phyloP scores from a whole-genome alignment of 2,329 filamentous ascomycete species.

The Colletotrichum australisinense region DNA sequence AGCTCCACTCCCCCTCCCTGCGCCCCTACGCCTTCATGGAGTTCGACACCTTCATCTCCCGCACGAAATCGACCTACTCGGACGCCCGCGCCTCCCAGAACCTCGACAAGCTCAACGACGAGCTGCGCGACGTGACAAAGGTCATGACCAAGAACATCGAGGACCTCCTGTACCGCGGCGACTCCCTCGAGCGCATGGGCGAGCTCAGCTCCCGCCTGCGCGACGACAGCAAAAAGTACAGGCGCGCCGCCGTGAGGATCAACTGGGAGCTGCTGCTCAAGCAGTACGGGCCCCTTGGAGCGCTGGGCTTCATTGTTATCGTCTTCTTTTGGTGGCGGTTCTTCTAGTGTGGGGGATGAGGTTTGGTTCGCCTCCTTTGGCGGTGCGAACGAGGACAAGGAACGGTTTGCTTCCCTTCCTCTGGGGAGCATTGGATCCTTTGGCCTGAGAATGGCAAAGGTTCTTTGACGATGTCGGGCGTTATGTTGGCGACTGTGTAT shows the following conservation, averaged over 20 bases:
- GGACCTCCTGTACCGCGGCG: conserved; percentile 93
- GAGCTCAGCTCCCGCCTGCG: conserved; percentile 88
- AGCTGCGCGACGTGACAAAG: conserved; percentile 96
- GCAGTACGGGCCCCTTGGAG: conserved; percentile 94
- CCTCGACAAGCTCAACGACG: conserved; percentile 94
- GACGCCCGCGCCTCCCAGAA: conserved; percentile 92
- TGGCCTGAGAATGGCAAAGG: not conserved
- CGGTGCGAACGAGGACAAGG: not conserved
- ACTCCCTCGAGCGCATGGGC: conserved; percentile 96
- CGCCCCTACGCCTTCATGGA: conserved; percentile 97
- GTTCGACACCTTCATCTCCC: conserved; percentile 96
- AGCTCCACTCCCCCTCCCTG: conserved; percentile 79
- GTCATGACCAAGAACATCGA: conserved; percentile 99
- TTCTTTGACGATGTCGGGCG: not conserved
- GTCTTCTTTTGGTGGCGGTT: conserved; percentile 94
- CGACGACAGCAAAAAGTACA: conserved; percentile 96
- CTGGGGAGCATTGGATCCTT: not conserved
- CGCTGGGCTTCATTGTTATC: conserved; percentile 82
- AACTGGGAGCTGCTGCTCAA: conserved; percentile 98
- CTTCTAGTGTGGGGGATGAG: conserved; percentile 67
- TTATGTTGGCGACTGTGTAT: not conserved
- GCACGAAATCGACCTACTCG: conserved; percentile 93
- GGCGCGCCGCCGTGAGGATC: conserved; percentile 90
- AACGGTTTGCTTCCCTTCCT: not conserved
- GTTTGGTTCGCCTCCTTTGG: not conserved